A percentile compares a stretch with the other conserved stretches of the same genome.
Conservation (phyloP, 371 early-diverging fungal species). For the Mycotypha africana region DNA sequence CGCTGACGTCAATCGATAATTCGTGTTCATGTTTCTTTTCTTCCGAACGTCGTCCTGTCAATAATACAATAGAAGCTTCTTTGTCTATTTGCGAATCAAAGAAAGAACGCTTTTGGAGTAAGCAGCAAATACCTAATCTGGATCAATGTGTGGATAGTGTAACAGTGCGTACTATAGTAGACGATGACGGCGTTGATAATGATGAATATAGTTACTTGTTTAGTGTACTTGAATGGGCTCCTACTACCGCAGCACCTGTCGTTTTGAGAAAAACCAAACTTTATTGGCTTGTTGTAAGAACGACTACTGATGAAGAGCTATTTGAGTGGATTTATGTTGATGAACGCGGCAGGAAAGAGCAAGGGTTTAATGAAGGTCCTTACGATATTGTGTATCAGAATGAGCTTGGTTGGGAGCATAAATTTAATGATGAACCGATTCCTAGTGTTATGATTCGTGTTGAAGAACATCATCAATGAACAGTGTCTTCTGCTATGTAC, state of each 20-base stretch:
- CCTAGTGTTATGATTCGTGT: constrained; percentile 20
- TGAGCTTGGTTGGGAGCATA: constrained; percentile 15
- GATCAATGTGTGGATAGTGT: constrained; percentile 6
- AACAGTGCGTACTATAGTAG: background rate
- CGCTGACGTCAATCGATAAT: too few species aligned
- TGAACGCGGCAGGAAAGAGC: too few species aligned
- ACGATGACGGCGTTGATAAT: too few species aligned
- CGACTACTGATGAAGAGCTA: constrained; percentile 1
- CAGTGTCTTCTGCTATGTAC: too few species aligned
- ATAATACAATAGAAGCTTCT: constrained; percentile 5
- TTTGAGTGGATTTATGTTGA: constrained; percentile 15
- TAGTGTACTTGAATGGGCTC: constrained; percentile 19
- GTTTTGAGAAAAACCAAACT: constrained; percentile 13
- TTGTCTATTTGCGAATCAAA: constrained; percentile 26
- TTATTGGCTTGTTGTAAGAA: constrained; percentile 21
- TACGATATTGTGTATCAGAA: constrained; percentile 12
- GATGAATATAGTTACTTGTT: constrained; percentile 4
- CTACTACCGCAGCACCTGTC: constrained; percentile 7
- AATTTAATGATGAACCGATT: constrained; percentile 9
- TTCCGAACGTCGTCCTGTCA: too few species aligned
- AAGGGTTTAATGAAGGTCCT: background rate
- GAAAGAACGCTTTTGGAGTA: background rate
- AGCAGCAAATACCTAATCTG: constrained; percentile 9
- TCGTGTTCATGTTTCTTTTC: too few species aligned
- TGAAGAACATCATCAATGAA: constrained; percentile 16